Conservation (phyloP, 345 rosid genomes). For the Excoecaria agallocha region DNA sequence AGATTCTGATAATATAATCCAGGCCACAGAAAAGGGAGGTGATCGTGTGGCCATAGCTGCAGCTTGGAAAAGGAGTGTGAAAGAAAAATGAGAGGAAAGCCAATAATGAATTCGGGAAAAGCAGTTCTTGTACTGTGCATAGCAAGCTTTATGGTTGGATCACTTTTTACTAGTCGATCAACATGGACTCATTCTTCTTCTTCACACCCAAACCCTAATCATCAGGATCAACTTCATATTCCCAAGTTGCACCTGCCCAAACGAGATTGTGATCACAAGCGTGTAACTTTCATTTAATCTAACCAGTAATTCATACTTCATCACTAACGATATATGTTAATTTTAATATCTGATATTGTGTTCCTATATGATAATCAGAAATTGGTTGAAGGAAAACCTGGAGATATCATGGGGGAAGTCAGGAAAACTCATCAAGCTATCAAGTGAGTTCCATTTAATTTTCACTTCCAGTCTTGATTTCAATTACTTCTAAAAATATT, state of each 20-base stretch:
- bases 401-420: slow-evolving; percentile 65
- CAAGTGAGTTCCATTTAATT: slow-evolving; percentile 29
- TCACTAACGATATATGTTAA: not conserved
- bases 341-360: not conserved
- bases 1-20: not conserved
- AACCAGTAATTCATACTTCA: too few relatives aligned
- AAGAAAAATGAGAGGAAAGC: slow-evolving; percentile 68
- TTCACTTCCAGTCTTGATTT: not conserved
- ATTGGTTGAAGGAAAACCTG: slow-evolving; percentile 52
- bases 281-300: slow-evolving; percentile 37
- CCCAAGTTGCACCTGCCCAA: slow-evolving; percentile 20
- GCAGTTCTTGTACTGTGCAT: slow-evolving; percentile 55
- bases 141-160: slow-evolving; percentile 72
- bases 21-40: slow-evolving; percentile 1
- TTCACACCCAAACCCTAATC: slow-evolving; percentile 17
- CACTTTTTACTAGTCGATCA: slow-evolving; percentile 49
- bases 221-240: slow-evolving; percentile 27
- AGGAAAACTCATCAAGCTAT: slow-evolving; percentile 66
- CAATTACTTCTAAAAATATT: too few relatives aligned
- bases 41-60: slow-evolving; percentile 21
- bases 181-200: slow-evolving; percentile 34
- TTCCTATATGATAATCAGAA: slow-evolving; percentile 31
- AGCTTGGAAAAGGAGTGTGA: slow-evolving; percentile 21
- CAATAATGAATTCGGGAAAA: slow-evolving; percentile 49
- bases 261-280: slow-evolving; percentile 62